Conservation (phyloP, 441 rosid genomes). For the Erysimum cheiri region DNA sequence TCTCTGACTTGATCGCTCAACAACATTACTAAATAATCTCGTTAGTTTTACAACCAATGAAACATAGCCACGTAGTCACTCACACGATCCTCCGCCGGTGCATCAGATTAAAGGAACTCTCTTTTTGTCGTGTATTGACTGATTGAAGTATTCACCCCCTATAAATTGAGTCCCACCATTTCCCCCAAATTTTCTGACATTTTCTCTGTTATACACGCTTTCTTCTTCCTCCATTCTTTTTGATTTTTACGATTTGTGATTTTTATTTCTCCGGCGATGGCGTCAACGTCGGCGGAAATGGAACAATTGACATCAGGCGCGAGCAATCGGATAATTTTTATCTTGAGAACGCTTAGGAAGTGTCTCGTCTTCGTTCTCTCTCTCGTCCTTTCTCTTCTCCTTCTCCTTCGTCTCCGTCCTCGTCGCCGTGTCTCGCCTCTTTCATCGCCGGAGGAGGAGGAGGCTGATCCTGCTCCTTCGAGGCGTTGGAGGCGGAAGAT, state of each 20-base stretch:
- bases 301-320: slow-evolving; percentile 94
- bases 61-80: not conserved
- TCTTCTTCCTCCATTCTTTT: not conserved
- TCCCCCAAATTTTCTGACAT: slow-evolving; percentile 31
- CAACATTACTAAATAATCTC: not conserved
- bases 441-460: slow-evolving; percentile 39
- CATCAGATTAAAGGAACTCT: slow-evolving; percentile 10
- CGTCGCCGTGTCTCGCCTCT: slow-evolving; percentile 46
- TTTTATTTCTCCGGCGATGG: slow-evolving; percentile 35
- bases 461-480: slow-evolving; percentile 38
- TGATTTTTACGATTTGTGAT: not conserved
- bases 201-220: slow-evolving; percentile 33
- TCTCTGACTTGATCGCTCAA: slow-evolving; percentile 16
- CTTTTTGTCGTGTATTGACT: slow-evolving; percentile 17
- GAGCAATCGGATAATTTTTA: slow-evolving; percentile 89
- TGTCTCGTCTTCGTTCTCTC: slow-evolving; percentile 57
- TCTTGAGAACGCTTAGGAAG: slow-evolving; percentile 58
- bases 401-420: slow-evolving; percentile 60
- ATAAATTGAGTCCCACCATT: slow-evolving; percentile 46
- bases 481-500: slow-evolving; percentile 52
- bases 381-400: slow-evolving; percentile 55
- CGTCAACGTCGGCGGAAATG: slow-evolving; percentile 67
- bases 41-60: slow-evolving; percentile 29
- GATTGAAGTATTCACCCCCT: slow-evolving; percentile 39
- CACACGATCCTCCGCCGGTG: not conserved